Evolutionary conservation across 257 asterid species (phyloP).

Genomic region (Sherardia arvensis): DNA sequence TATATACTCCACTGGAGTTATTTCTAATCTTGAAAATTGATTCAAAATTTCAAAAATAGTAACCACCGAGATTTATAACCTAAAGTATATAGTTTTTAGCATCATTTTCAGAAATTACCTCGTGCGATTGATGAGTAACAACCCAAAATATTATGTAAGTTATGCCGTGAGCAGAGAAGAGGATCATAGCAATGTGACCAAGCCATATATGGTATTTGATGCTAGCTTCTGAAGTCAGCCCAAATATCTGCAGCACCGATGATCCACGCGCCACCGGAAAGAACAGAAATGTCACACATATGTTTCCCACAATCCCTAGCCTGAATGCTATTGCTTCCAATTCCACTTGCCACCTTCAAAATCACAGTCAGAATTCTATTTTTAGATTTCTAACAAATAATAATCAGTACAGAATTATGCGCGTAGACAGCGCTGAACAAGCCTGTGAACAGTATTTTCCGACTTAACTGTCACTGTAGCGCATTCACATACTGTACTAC

Average conservation of each 20-base stretch:
- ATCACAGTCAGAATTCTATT: background rate
- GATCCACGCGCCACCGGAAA: conserved; percentile 86
- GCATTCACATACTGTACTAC: too few species aligned
- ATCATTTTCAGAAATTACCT: conserved; percentile 37
- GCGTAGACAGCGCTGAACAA: too few species aligned
- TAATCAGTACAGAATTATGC: too few species aligned
- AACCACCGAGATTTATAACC: too few species aligned
- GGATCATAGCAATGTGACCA: conserved; percentile 57
- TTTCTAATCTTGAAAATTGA: too few species aligned
- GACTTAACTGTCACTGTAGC: too few species aligned
- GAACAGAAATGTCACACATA: conserved; percentile 51
- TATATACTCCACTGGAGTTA: too few species aligned
- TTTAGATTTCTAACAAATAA: too few species aligned
- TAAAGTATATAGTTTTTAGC: background rate
- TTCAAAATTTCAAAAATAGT: background rate
- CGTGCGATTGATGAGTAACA: conserved; percentile 32
- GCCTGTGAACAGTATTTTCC: too few species aligned
- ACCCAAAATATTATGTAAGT: conserved; percentile 50
- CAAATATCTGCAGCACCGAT: conserved; percentile 51
- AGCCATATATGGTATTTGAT: conserved; percentile 86
- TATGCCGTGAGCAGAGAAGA: conserved; percentile 70
- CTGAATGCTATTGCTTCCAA: conserved; percentile 40
- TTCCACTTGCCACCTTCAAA: conserved; percentile 64
- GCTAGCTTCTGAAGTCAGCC: conserved; percentile 71
- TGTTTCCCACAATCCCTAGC: conserved; percentile 63